These are phyloP conservation scores for Komagataella mondaviorum DNA, from an alignment of 805 yeast genomes.

Conservation along the genomic window DNA sequence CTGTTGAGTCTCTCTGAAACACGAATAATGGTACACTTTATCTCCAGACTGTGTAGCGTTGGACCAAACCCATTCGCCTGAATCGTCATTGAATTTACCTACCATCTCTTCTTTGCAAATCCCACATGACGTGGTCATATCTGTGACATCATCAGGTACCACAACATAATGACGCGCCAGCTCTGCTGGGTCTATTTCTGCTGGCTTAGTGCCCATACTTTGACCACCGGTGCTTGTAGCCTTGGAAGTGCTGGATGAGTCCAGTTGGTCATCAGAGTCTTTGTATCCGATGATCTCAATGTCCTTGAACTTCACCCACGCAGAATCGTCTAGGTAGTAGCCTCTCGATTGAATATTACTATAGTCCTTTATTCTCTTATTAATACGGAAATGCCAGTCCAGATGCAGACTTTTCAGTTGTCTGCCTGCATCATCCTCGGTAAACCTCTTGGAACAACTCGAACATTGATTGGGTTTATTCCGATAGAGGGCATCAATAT, in stretches of 20 bases:
- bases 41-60: slow-evolving; percentile 34
- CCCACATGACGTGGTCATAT: slow-evolving; percentile 48
- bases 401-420: slow-evolving; percentile 50
- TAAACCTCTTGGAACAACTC: slow-evolving; percentile 80
- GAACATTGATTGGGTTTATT: slow-evolving; percentile 70
- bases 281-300: slow-evolving; percentile 36
- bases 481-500: slow-evolving; percentile 33
- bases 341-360: slow-evolving; percentile 53
- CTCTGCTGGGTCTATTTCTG: slow-evolving; percentile 13
- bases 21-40: slow-evolving; percentile 50
- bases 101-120: slow-evolving; percentile 54
- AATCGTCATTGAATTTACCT: slow-evolving; percentile 58
- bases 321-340: slow-evolving; percentile 66
- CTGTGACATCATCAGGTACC: slow-evolving; percentile 51
- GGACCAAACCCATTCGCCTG: slow-evolving; percentile 76
- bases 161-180: slow-evolving; percentile 37
- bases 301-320: slow-evolving; percentile 68
- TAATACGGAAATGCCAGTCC: slow-evolving; percentile 95
- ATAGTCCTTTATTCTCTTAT: slow-evolving; percentile 52
- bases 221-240: slow-evolving; percentile 2
- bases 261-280: slow-evolving; percentile 7
- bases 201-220: slow-evolving; percentile 3
- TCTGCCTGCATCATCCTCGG: slow-evolving; percentile 41
- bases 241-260: slow-evolving; percentile 4
- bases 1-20: slow-evolving; percentile 43